Evolutionary conservation across 2,329 filamentous ascomycete species (phyloP).

Genomic region (Pseudocercospora musae): DNA sequence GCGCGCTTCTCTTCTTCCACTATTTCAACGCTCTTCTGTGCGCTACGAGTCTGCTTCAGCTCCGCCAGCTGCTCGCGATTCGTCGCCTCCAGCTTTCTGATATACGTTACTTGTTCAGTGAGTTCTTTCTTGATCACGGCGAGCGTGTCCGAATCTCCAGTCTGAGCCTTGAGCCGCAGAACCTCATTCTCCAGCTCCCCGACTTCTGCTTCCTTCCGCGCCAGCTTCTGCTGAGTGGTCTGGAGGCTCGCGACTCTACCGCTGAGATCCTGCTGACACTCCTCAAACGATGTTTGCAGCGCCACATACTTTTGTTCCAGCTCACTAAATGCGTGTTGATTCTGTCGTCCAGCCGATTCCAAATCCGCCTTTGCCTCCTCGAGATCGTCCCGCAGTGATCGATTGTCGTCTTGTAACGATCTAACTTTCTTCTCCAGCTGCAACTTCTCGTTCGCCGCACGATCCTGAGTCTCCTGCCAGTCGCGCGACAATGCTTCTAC

Average conservation of each 20-base stretch:
- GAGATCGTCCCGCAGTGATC: constrained; percentile 72
- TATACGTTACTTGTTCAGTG: constrained; percentile 87
- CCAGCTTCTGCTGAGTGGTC: constrained; percentile 63
- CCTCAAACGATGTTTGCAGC: constrained; percentile 53
- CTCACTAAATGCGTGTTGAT: constrained; percentile 56
- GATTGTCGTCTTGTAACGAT: constrained; percentile 64
- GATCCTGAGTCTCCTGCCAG: constrained; percentile 53
- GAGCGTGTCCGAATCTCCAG: constrained; percentile 81
- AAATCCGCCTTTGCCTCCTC: constrained; percentile 78
- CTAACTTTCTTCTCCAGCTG: constrained; percentile 55
- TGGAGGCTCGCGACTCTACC: constrained; percentile 57
- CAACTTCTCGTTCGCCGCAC: constrained; percentile 53
- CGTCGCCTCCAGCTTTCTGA: constrained; percentile 73
- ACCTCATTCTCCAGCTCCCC: constrained; percentile 79
- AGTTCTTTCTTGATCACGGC: constrained; percentile 82
- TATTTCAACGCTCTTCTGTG: constrained; percentile 83
- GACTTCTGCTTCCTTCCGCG: constrained; percentile 66
- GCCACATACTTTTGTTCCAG: constrained; percentile 58
- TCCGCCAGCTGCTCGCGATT: constrained; percentile 78
- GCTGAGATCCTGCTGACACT: constrained; percentile 58
- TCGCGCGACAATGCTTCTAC: constrained; percentile 54
- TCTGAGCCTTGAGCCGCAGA: constrained; percentile 77
- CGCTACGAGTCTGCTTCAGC: constrained; percentile 74
- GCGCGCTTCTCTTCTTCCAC: constrained; percentile 92
- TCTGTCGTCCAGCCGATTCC: constrained; percentile 65